Evolutionary conservation across 2,329 filamentous ascomycete species (phyloP), one percentile per base, ranked within the genome.

Genomic region (Ramichloridium luteum): DNA sequence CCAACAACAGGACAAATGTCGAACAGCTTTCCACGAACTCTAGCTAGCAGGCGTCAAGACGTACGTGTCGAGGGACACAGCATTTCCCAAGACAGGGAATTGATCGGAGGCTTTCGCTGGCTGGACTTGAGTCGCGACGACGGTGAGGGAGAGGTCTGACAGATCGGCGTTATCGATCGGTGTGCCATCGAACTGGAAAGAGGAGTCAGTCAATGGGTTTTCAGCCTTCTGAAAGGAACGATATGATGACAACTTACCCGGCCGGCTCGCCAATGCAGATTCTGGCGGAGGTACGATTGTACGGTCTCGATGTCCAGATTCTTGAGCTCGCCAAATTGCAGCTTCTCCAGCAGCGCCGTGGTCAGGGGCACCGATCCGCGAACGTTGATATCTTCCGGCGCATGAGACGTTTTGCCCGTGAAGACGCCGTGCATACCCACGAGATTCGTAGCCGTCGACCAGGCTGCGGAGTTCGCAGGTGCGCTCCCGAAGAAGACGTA

Each of bases 401-500:
- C 23, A 27, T 20, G 15, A 10, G 28, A 20, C 27, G 22, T 27
- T 16, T 11, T 25, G 12, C 23, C 25, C n/a, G 34, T 49, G 35
- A 67, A 61, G 2, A 65, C 51, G 11, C 67, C 69, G 41, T 77
- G 67, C 1, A 69, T 70, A 2, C 79, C 79, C 3, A 78, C 64
- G 6, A 78, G 62, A 38, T 70, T 75, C 1, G 56, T 47, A 1
- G 69, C 64, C 25, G 52, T 50, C 1, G 62, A 49, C 76, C 77
- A 81, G 1, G 51, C 45, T 4, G 41, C 40, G 2, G 60, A 46
- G 23, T 73, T 58, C 3, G 47, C 42, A 1, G 67, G 35, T 29
- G 40, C 58, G 2, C 63, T 50, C 1, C 75, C 80, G 2, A 84
- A 50, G 55, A 85, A 86, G 36, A 86, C 60, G 48, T 77, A 71